Evolutionary conservation across 2,329 filamentous ascomycete species (phyloP), one percentile per base, ranked within the genome.

Genomic region (Pseudogymnoascus sp.): DNA sequence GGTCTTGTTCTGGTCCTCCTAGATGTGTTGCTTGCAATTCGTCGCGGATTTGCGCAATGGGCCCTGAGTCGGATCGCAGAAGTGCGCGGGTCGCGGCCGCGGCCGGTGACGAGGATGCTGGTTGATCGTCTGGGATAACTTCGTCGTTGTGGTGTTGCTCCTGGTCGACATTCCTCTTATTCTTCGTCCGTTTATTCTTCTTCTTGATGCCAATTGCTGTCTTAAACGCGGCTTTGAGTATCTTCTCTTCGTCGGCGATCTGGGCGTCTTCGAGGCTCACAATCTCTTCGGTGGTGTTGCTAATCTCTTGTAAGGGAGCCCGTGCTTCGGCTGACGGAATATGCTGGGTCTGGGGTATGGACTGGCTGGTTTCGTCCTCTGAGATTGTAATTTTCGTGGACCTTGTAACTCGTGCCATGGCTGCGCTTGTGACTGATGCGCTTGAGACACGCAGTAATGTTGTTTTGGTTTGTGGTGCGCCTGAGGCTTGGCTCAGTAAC

Each of bases 141-240:
- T 61, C 60, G 37, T 43, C 9, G 28, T 35, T 3, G 58, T 25
- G n/a, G 38, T 9, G 18, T 40, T 60, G 58, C 18, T 60, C 38
- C 18, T 38, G 21, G 35, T 41, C 58, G 21, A 62, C 18, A 14
- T 66, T 69, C 38, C 63, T 67, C 59, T 68, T 68, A 55, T 63
- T 67, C 63, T 67, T 64, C 7, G 49, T 66, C 11, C 49, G 60
- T 62, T 69, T 73, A 52, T 66, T 71, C 52, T 62, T 62, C 63
- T 70, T 73, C 18, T 61, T 65, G 59, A 62, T 61, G 1, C 71
- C 69, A 63, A 73, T 68, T 38, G 71, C 71, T 55, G 52, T 67
- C 61, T 69, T 67, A 64, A 72, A 74, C 23, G 71, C 72, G 49
- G 71, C 71, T 63, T 74, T 74, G 25, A 74, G 65, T 40, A 65